Base-by-base conservation (phyloP, 176 grass and related monocot species). In the Calamus simplicifolius region DNA sequence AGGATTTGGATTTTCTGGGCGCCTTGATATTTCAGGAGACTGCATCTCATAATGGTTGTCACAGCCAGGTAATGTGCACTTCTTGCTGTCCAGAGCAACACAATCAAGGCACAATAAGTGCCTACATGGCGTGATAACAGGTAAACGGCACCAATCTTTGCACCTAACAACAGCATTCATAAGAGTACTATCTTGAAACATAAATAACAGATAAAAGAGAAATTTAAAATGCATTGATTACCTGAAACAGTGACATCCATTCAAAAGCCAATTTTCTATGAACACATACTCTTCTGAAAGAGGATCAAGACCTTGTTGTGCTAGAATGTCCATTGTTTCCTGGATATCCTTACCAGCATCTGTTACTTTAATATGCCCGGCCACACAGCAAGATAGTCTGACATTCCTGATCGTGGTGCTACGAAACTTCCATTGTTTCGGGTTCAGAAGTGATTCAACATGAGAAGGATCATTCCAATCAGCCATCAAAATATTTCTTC, bases 401-500 rank as follows among this genome's bases (percentile, higher is more conserved):
- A 91, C 73, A 91, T 97, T 97, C 73, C 63, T 91, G 65, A 97
- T 85, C 65, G 87, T 97, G 50, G 73, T 76, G 61, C 87, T 69
- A 54, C 84, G 92, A 52, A 88, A 91, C 77, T 88, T 97, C 92
- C 92, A 97, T 66, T 97, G 92, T 69, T 85, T 97, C 18, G 87
- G 78, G 59, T 97, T 97, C 52, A 97, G 72, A 54, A 97, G 92
- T 59, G 92, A 97, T 83, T 97, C 92, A 55, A 91, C 78, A 62
- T 97, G 92, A 59, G 92, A 91, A 61, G 92, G 92, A 60, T 97
- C 92, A 77, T 97, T 97, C 92, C 92, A 97, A 57, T 97, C 92
- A 63, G 92, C 92, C 76, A 90, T 97, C 65, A 97, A 62, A 50
- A 97, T 97, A 79, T 97, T 97, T 69, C 92, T 75, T 26, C 87